Conservation (phyloP, 805 yeast genomes). For the Grigorovia yakushimaensis region DNA sequence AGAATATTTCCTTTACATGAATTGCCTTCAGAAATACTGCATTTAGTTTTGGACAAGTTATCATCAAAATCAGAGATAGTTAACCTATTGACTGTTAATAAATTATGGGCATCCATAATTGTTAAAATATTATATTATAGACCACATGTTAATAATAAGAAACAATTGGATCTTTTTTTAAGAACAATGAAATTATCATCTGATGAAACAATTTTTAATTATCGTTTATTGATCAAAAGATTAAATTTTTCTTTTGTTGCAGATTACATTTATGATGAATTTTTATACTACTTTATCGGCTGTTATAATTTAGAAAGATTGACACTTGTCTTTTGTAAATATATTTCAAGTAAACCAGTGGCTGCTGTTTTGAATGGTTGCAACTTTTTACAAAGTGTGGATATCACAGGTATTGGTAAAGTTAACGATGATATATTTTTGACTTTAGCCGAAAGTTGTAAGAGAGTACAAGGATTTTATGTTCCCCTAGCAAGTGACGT, state of each 20-base stretch:
- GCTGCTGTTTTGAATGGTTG: conserved; percentile 54
- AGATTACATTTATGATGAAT: conserved; percentile 52
- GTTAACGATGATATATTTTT: conserved; percentile 60
- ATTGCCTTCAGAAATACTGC: conserved; percentile 48
- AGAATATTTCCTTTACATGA: conserved; percentile 21
- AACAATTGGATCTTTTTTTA: conserved; percentile 37
- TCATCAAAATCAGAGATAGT: conserved; percentile 51
- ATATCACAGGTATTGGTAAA: conserved; percentile 67
- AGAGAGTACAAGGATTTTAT: conserved; percentile 76
- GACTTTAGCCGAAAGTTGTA: conserved; percentile 61
- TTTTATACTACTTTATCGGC: conserved; percentile 50
- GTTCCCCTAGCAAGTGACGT: conserved; percentile 78
- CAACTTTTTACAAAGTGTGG: conserved; percentile 69
- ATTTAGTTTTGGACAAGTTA: conserved; percentile 56
- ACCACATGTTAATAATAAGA: conserved; percentile 56
- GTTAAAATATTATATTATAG: conserved; percentile 83
- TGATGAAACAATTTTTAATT: conserved; percentile 50
- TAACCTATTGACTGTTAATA: conserved; percentile 61
- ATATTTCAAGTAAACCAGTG: conserved; percentile 52
- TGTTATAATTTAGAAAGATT: conserved; percentile 76
- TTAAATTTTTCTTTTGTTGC: conserved; percentile 72
- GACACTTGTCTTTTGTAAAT: conserved; percentile 71
- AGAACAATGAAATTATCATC: conserved; percentile 21
- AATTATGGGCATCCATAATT: conserved; percentile 66
- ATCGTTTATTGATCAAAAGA: conserved; percentile 61